Conservation (phyloP, 2,329 filamentous ascomycete genomes). For the Paecilomyces dactylethromorphus region DNA sequence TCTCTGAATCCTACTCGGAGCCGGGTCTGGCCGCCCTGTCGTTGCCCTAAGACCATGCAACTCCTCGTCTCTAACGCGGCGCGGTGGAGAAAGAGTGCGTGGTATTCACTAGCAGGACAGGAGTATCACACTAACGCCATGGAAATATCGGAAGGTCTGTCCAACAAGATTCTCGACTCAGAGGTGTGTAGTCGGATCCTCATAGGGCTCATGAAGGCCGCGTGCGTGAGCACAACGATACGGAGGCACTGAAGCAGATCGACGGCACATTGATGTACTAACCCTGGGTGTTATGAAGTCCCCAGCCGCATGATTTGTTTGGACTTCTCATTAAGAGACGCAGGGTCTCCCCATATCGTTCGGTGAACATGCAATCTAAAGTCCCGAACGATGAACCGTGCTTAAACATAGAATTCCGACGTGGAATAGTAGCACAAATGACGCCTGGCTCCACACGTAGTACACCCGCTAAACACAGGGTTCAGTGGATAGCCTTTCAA, state of each 20-base stretch:
- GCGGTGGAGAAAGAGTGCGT: not conserved
- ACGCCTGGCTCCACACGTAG: not conserved
- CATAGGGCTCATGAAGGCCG: not conserved
- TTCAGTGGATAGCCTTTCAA: not conserved
- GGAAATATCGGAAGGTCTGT: not conserved
- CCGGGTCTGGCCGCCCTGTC: not conserved
- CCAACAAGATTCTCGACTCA: not conserved
- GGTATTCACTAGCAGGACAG: not conserved
- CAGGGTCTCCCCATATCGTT: not conserved
- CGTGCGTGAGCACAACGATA: not conserved
- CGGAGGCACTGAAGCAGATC: not conserved
- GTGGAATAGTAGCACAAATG: not conserved
- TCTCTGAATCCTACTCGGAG: not conserved
- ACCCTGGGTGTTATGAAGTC: not conserved
- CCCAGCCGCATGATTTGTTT: not conserved
- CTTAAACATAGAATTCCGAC: not conserved
- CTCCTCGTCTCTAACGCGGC: not conserved
- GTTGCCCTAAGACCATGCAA: not conserved
- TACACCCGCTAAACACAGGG: not conserved
- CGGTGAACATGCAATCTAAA: not conserved
- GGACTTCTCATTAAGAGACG: not conserved
- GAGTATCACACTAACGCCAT: not conserved
- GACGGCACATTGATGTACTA: not conserved
- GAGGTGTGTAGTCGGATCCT: not conserved
- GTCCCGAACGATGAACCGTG: not conserved